phyloP scores from a whole-genome alignment of 441 rosid species.

The Capsella rubella region DNA sequence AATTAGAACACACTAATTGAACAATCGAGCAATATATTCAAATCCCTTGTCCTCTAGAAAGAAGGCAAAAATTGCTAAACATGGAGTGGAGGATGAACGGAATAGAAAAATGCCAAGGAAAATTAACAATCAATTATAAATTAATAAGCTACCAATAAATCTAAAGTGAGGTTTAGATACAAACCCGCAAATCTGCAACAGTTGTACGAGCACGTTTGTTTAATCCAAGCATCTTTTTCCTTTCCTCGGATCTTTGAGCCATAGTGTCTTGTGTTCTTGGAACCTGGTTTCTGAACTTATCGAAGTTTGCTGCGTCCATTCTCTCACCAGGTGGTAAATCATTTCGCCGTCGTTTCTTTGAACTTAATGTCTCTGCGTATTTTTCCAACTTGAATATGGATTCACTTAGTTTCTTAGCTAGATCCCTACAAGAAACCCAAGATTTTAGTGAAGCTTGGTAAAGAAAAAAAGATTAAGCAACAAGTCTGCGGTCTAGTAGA shows the following conservation, averaged over 20 bases:
- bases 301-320: constrained; percentile 52
- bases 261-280: constrained; percentile 57
- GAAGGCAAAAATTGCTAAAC: background rate
- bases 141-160: constrained; percentile 7
- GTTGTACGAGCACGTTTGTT: constrained; percentile 68
- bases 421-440: constrained; percentile 54
- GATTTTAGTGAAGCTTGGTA: constrained; percentile 32
- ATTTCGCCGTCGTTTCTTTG: constrained; percentile 63
- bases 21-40: constrained; percentile 4
- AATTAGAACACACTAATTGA: constrained; percentile 13
- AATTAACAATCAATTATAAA: constrained; percentile 19
- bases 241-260: constrained; percentile 64
- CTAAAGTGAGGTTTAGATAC: constrained; percentile 42
- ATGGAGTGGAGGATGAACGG: constrained; percentile 14
- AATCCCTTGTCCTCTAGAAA: background rate
- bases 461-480: constrained; percentile 6
- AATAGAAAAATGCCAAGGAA: constrained; percentile 4
- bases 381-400: constrained; percentile 61
- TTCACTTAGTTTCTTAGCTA: constrained; percentile 62
- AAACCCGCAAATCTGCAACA: constrained; percentile 65
- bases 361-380: constrained; percentile 56
- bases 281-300: constrained; percentile 60
- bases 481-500: constrained; percentile 14
- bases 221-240: constrained; percentile 60
- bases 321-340: constrained; percentile 60